Conservation (phyloP, 306 rosid genomes). For the Morella rubra region DNA sequence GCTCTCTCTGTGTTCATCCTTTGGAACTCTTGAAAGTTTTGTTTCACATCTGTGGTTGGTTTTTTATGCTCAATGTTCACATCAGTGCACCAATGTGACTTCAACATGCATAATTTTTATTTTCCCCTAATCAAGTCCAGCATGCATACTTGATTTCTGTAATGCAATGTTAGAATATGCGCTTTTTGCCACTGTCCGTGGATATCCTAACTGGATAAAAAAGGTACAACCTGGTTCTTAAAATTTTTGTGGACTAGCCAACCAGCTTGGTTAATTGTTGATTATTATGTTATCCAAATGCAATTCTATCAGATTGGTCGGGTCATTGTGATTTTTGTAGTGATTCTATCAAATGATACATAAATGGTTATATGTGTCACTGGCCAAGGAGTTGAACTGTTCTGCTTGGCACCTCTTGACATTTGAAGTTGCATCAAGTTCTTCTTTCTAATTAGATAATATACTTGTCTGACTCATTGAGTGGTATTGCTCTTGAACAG, state of each 20-base stretch:
- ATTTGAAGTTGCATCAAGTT: background rate
- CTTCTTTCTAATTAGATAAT: background rate
- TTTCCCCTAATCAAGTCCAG: too few species aligned
- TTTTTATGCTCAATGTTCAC: background rate
- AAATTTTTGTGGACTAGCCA: background rate
- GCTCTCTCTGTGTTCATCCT: background rate
- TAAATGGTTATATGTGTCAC: background rate
- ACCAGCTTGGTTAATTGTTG: background rate
- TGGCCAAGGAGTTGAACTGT: background rate
- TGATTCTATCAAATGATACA: background rate
- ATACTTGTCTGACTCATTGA: conserved; percentile 8
- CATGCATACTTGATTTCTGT: background rate
- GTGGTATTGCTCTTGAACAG: conserved; percentile 44
- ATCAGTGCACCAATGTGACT: background rate
- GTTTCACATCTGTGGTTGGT: background rate
- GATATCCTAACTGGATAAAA: background rate
- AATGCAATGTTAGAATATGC: background rate
- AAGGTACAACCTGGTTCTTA: background rate
- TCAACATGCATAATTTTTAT: too few species aligned
- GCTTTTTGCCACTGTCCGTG: background rate
- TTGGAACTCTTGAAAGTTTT: background rate
- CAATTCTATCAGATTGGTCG: background rate
- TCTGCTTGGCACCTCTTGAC: background rate
- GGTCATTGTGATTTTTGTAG: background rate
- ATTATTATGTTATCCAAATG: background rate